Evolutionary conservation across 2,329 filamentous ascomycete genomes (phyloP).

Genomic region (Aspergillus uvarum): DNA sequence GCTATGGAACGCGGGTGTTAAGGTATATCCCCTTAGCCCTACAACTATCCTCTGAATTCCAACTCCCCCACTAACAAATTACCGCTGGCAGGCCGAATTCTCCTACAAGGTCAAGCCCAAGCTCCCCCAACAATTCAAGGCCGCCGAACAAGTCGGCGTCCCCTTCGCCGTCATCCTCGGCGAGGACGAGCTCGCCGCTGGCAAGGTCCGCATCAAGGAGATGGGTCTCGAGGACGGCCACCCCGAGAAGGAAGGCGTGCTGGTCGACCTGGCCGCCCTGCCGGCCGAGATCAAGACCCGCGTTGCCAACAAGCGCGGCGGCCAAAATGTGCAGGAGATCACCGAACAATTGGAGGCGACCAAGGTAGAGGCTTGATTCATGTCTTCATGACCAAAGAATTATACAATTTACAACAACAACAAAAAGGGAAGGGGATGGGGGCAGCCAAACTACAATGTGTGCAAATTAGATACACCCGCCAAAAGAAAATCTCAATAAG

Average conservation of each 20-base stretch:
- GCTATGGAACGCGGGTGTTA: conserved; percentile 86
- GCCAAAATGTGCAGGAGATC: conserved; percentile 8
- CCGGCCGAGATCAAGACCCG: conserved; percentile 25
- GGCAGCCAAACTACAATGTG: no score
- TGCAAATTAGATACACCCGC: no score
- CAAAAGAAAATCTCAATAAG: background rate
- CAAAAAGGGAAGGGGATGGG: background rate
- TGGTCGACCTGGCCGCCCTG: conserved; percentile 58
- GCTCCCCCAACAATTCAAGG: conserved; percentile 85
- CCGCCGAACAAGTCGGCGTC: conserved; percentile 74
- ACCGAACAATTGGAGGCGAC: conserved; percentile 26
- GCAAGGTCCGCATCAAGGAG: conserved; percentile 86
- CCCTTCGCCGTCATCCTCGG: conserved; percentile 88
- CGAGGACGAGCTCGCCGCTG: conserved; percentile 80
- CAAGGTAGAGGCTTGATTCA: conserved; percentile 18
- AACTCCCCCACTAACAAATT: conserved; percentile 22
- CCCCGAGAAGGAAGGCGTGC: conserved; percentile 83
- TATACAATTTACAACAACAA: background rate
- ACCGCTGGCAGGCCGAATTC: conserved; percentile 67
- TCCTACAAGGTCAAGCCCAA: conserved; percentile 88
- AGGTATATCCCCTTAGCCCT: conserved; percentile 49
- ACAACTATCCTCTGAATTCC: background rate
- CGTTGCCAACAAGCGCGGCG: conserved; percentile 25
- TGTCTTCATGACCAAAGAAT: background rate
- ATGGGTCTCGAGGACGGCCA: conserved; percentile 76